Evolutionary conservation across 768 basidiomycete genomes (phyloP).

Genomic region (Termitomyces sp.): DNA sequence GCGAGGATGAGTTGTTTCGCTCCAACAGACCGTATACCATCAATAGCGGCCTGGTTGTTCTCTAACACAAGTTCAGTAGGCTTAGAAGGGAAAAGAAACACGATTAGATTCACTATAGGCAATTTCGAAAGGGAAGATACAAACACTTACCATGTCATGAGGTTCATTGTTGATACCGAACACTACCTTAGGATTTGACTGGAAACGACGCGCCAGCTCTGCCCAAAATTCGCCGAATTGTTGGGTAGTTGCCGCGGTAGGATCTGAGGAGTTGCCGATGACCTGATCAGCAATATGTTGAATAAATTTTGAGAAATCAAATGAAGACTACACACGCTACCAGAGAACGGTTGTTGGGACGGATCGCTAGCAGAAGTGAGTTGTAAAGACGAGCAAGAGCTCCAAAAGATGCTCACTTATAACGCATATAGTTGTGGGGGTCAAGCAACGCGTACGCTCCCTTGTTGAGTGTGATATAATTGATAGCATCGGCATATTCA

Average conservation of each 20-base stretch:
- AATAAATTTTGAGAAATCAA: too few relatives aligned
- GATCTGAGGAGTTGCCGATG: constrained; percentile 40
- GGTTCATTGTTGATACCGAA: constrained; percentile 48
- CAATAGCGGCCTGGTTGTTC: constrained; percentile 42
- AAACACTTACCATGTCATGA: constrained; percentile 38
- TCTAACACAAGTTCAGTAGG: constrained; percentile 35
- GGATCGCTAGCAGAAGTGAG: constrained; percentile 28
- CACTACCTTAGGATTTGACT: constrained; percentile 36
- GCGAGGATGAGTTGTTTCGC: constrained; percentile 41
- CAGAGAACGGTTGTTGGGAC: constrained; percentile 37
- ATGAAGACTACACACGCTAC: constrained; percentile 29
- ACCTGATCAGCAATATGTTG: constrained; percentile 26
- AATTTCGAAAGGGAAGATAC: neutral
- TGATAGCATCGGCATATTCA: constrained; percentile 39
- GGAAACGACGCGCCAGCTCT: constrained; percentile 38
- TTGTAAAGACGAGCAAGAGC: neutral
- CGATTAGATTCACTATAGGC: neutral
- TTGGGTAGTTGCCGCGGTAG: constrained; percentile 38
- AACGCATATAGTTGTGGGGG: constrained; percentile 47
- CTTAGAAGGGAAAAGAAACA: constrained; percentile 13
- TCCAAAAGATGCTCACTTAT: constrained; percentile 30
- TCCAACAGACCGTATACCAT: constrained; percentile 36
- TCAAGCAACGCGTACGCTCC: constrained; percentile 41
- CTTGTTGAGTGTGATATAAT: constrained; percentile 37
- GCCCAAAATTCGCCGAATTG: constrained; percentile 41